Conservation (phyloP, 768 basidiomycete species). For the Auriscalpium microsporum region DNA sequence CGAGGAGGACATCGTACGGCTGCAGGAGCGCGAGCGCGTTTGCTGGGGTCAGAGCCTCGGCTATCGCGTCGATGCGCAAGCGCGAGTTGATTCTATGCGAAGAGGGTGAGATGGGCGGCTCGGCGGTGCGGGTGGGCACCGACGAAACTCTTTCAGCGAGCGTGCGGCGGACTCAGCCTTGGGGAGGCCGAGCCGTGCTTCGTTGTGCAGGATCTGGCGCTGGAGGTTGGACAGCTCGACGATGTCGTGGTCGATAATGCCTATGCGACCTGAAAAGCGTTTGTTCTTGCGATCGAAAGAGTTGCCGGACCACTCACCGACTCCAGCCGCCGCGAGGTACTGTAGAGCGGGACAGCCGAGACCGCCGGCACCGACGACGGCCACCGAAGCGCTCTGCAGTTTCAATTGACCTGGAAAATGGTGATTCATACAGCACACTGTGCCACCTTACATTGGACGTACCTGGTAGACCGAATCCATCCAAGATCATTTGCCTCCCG, state of each 20-base stretch:
- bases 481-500: conserved; percentile 94
- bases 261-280: conserved; percentile 54
- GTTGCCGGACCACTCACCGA: conserved; percentile 47
- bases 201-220: conserved; percentile 84
- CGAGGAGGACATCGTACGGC: conserved; percentile 71
- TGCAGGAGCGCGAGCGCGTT: conserved; percentile 59
- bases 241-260: conserved; percentile 80
- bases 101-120: neutral
- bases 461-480: conserved; percentile 84
- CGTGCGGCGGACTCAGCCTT: conserved; percentile 79
- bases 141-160: conserved; percentile 52
- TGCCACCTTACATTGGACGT: conserved; percentile 5
- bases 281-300: neutral
- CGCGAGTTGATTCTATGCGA: conserved; percentile 64
- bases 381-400: conserved; percentile 64
- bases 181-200: conserved; percentile 56
- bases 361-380: conserved; percentile 91
- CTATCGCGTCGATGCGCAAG: conserved; percentile 48
- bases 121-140: neutral
- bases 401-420: conserved; percentile 65
- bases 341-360: conserved; percentile 94
- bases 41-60: conserved; percentile 41
- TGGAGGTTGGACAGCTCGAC: conserved; percentile 89
- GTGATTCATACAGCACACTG: neutral
- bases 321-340: conserved; percentile 86